Evolutionary conservation across 2,329 filamentous ascomycete species (phyloP).

Genomic region (Penicillium concentricum): DNA sequence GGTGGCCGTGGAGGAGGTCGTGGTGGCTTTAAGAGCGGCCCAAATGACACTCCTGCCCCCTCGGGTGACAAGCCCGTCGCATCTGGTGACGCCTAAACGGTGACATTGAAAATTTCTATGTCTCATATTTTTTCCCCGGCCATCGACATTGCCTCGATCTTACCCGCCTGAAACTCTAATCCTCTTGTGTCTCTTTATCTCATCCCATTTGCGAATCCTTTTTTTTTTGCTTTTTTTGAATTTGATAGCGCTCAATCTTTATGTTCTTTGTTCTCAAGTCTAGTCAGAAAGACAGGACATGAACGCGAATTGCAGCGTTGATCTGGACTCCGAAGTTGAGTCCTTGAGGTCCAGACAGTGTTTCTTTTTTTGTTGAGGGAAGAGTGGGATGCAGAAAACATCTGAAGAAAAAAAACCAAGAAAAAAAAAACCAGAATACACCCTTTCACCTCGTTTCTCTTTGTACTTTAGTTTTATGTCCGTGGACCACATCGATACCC

Average conservation of each 20-base stretch:
- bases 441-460: constrained; percentile 18
- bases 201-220: constrained; percentile 23
- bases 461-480: constrained; percentile 31
- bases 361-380: constrained; percentile 7
- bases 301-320: not conserved
- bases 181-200: constrained; percentile 25
- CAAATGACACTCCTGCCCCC: constrained; percentile 33
- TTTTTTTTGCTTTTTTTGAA: constrained; percentile 19
- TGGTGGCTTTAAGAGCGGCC: constrained; percentile 57
- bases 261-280: constrained; percentile 1
- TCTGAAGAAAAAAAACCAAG: constrained; percentile 12
- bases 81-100: constrained; percentile 33
- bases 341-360: not conserved
- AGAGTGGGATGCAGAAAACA: constrained; percentile 13
- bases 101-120: constrained; percentile 14
- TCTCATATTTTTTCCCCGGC: constrained; percentile 14
- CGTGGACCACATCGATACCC: constrained; percentile 38
- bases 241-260: constrained; percentile 1
- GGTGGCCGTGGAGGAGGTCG: constrained; percentile 57
- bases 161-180: constrained; percentile 27
- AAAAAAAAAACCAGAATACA: constrained; percentile 12
- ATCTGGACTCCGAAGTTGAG: not conserved
- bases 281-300: not conserved
- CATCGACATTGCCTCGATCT: constrained; percentile 15
- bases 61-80: constrained; percentile 37